phyloP scores from a whole-genome alignment of 805 yeast genomes.

The Komagataella populi region DNA sequence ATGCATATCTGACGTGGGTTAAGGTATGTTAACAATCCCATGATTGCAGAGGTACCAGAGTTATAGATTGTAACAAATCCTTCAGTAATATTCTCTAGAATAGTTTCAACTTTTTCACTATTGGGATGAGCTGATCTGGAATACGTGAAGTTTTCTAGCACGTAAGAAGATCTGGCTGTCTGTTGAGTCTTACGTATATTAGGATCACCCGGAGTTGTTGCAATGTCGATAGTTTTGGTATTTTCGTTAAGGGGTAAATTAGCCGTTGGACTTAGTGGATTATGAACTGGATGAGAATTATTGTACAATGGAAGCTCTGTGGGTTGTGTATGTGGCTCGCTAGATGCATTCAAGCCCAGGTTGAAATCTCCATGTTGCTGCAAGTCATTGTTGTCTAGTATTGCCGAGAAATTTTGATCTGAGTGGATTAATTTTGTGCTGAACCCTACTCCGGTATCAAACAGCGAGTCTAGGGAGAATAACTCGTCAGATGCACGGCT shows the following conservation, averaged over 20 bases:
- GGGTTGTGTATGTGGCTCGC: not conserved
- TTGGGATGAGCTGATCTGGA: constrained; percentile 33
- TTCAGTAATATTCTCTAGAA: constrained; percentile 28
- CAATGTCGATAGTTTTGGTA: not conserved
- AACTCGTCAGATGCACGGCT: not conserved
- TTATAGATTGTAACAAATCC: constrained; percentile 32
- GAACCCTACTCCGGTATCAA: constrained; percentile 14
- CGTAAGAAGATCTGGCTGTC: constrained; percentile 5
- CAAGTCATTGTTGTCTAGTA: not conserved
- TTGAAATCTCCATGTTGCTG: not conserved
- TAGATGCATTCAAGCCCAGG: not conserved
- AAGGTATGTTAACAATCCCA: constrained; percentile 30
- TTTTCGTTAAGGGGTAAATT: not conserved
- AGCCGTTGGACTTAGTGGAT: not conserved
- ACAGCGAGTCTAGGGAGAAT: not conserved
- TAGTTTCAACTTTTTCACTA: constrained; percentile 30
- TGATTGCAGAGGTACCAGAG: constrained; percentile 38
- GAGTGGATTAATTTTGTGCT: constrained; percentile 22
- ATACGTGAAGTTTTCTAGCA: constrained; percentile 18
- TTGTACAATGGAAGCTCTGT: not conserved
- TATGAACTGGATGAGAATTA: not conserved
- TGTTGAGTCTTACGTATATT: not conserved
- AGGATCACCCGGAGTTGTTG: not conserved
- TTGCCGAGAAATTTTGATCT: constrained; percentile 15
- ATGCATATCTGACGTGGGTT: constrained; percentile 31